Evolutionary conservation across 2,329 filamentous ascomycete species (phyloP).

Genomic region (Trichophyton rubrum): DNA sequence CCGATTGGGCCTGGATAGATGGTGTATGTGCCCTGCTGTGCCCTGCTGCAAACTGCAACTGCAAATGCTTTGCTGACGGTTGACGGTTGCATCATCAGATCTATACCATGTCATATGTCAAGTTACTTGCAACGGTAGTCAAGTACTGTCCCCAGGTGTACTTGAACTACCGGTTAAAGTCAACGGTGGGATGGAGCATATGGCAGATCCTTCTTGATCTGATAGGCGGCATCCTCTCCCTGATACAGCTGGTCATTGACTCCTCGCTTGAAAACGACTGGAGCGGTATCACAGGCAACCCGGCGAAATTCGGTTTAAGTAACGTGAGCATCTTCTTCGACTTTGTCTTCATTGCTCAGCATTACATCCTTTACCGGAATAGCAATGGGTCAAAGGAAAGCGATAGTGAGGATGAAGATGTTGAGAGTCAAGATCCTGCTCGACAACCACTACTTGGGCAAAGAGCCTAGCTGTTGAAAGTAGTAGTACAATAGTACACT

Average conservation of each 20-base stretch:
- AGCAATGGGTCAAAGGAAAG: background rate
- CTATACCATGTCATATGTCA: constrained; percentile 70
- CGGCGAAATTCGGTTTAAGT: constrained; percentile 74
- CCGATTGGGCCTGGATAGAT: constrained; percentile 51
- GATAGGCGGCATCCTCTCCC: constrained; percentile 64
- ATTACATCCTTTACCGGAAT: constrained; percentile 63
- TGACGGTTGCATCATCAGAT: constrained; percentile 29
- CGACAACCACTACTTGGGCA: too few relatives aligned
- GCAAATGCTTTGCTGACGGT: constrained; percentile 11
- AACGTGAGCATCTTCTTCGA: constrained; percentile 83
- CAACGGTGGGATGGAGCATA: constrained; percentile 81
- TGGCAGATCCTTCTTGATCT: constrained; percentile 73
- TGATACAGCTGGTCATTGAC: constrained; percentile 72
- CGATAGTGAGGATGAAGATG: background rate
- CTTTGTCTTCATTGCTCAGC: constrained; percentile 72
- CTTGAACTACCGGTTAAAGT: constrained; percentile 71
- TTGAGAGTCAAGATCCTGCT: background rate
- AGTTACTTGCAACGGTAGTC: constrained; percentile 73
- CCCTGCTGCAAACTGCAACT: background rate
- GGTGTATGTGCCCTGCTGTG: constrained; percentile 36
- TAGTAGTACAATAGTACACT: too few relatives aligned
- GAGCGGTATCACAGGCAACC: constrained; percentile 82
- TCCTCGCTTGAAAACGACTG: constrained; percentile 74
- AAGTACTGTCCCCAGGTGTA: constrained; percentile 86
- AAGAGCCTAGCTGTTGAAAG: too few relatives aligned